These are phyloP conservation scores for Vanderwaltozyma yarrowii DNA, from an alignment of 805 yeast species.

Conservation along the genomic window DNA sequence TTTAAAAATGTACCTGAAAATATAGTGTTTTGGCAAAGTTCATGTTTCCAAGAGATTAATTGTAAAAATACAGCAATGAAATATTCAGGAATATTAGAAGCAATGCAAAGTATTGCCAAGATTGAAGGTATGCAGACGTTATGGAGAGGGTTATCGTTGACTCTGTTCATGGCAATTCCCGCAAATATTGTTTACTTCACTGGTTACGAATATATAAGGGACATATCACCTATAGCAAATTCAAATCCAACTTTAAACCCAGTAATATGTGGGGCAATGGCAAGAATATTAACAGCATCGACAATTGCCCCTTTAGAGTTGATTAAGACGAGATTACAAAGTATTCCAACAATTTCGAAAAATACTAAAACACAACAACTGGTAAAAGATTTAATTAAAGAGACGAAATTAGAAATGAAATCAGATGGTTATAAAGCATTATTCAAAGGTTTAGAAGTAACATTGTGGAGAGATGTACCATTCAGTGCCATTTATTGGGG, in stretches of 20 bases:
- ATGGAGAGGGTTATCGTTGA: conserved; percentile 83
- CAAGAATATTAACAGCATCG: conserved; percentile 76
- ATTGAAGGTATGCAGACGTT: conserved; percentile 69
- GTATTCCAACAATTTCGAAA: conserved; percentile 51
- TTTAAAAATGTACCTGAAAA: conserved; percentile 3
- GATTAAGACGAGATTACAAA: conserved; percentile 78
- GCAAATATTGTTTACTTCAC: conserved; percentile 89
- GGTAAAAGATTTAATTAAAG: conserved; percentile 39
- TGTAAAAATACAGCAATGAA: conserved; percentile 24
- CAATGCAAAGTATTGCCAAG: conserved; percentile 52
- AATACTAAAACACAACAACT: conserved; percentile 24
- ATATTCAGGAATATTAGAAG: conserved; percentile 64
- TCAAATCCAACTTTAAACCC: conserved; percentile 47
- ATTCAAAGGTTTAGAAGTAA: conserved; percentile 77
- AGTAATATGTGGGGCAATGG: conserved; percentile 71
- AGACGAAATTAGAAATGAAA: conserved; percentile 41
- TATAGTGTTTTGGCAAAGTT: conserved; percentile 24
- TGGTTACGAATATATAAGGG: conserved; percentile 82
- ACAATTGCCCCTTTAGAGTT: conserved; percentile 81
- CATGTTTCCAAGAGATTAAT: conserved; percentile 25
- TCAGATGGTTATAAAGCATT: conserved; percentile 51
- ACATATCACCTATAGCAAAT: conserved; percentile 47
- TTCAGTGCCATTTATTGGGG: conserved; percentile 95
- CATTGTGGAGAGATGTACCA: conserved; percentile 96
- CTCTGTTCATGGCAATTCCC: conserved; percentile 83